phyloP scores from a whole-genome alignment of 805 yeast genomes.

The Pichia pseudocactophila region DNA sequence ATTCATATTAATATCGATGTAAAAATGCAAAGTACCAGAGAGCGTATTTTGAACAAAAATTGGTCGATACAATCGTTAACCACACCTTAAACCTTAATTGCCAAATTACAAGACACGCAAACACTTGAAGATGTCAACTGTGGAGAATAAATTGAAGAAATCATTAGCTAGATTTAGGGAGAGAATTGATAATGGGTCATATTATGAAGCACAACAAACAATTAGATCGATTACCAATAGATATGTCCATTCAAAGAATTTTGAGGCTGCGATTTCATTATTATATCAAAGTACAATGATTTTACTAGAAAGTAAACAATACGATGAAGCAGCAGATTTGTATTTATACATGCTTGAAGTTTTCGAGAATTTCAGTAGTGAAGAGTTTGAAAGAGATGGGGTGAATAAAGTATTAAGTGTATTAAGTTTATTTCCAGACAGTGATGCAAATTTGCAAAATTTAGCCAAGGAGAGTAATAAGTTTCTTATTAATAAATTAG shows the following conservation, averaged over 20 bases:
- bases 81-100: too few species aligned
- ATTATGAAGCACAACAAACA: conserved; percentile 94
- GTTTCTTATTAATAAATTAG: conserved; percentile 52
- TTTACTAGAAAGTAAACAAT: conserved; percentile 60
- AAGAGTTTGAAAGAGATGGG: conserved; percentile 19
- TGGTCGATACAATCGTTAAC: too few species aligned
- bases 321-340: conserved; percentile 76
- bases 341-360: conserved; percentile 64
- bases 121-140: not conserved
- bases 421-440: conserved; percentile 34
- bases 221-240: conserved; percentile 83
- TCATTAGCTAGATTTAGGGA: conserved; percentile 59
- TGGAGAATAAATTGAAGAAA: conserved; percentile 38
- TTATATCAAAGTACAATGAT: conserved; percentile 63
- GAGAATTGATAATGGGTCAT: conserved; percentile 62
- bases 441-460: conserved; percentile 56
- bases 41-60: too few species aligned
- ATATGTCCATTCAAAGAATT: conserved; percentile 61
- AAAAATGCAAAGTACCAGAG: too few species aligned
- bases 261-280: conserved; percentile 62
- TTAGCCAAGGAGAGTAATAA: conserved; percentile 55
- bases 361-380: conserved; percentile 36
- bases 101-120: too few species aligned
- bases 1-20: too few species aligned
- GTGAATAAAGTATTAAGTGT: conserved; percentile 34